Base-by-base conservation (phyloP, 2,329 filamentous ascomycete species). In the Clarireedia homoeocarpa region DNA sequence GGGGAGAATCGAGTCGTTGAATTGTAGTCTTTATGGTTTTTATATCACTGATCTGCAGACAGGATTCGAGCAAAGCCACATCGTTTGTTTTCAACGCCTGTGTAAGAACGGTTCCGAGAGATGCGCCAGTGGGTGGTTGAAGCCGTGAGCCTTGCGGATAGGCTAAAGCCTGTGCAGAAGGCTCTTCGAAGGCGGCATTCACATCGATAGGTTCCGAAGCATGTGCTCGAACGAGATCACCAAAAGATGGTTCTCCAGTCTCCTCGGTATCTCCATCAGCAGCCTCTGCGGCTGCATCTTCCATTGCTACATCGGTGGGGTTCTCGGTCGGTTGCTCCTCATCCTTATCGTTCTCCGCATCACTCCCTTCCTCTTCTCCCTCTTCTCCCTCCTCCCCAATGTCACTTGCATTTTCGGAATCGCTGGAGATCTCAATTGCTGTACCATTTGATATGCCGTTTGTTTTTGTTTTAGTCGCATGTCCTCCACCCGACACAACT, bases 11-110 rank as follows among this genome's bases (percentile, higher is more conserved):
- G 58, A 97, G 82, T 54, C 91, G 84, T 71, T 96, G 89, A 65
- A 99, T 90, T 40, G 94, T 99, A 64, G 87, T 85, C 69, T 88
- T 86, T 62, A 99, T 86, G 60, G 86, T 91, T 61, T 79, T 75
- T 47, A 85, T 73, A 69, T 96, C 89, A 54, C 81, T 85, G 15
- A 86, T 86, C 66, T 90, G 88, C 66, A 99, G 83, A 72, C 92
- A 97, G 0, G 89, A 91, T 75, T 97, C 92, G 65, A 99, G 85
- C 52, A 96, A 85, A 61, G 87, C 85, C 60, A 82, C 80, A 74
- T 99, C 94, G 72, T 96, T 94, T 59, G 91, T 96, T 66, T 87
- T 88, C 56, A 99, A 84, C 5, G 94, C 90, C 72, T 97, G 92
- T 14, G 91, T 85, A 58, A 99, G 84, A n/a, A 96, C 90, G 5